Evolutionary conservation across 2,329 filamentous ascomycete species (phyloP).

Genomic region (Drechslera avenae): DNA sequence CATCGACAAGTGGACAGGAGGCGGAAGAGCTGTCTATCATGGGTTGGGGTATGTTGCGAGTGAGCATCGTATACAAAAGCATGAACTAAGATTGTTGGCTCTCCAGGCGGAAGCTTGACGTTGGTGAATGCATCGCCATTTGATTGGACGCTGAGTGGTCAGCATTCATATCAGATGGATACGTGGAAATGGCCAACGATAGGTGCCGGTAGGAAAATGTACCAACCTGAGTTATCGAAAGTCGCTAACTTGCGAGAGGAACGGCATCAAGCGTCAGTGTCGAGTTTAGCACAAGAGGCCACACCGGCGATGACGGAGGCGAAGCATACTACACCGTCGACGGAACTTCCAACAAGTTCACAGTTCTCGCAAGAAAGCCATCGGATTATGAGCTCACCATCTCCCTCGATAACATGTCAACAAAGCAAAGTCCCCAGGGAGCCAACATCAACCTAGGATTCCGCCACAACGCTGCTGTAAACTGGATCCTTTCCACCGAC

Average conservation of each 20-base stretch:
- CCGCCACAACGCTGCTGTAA: conserved; percentile 42
- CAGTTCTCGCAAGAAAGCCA: conserved; percentile 39
- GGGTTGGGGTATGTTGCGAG: conserved; percentile 31
- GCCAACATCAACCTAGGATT: conserved; percentile 44
- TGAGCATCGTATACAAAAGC: too few relatives aligned
- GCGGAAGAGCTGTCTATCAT: conserved; percentile 21
- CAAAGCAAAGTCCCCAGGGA: conserved; percentile 41
- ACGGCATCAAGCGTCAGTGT: conserved; percentile 40
- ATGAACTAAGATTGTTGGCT: neutral
- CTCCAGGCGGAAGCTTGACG: conserved; percentile 43
- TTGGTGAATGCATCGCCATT: conserved; percentile 51
- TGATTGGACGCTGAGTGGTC: conserved; percentile 40
- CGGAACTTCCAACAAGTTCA: conserved; percentile 37
- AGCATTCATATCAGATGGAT: conserved; percentile 48
- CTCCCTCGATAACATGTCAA: conserved; percentile 34
- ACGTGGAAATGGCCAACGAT: conserved; percentile 46
- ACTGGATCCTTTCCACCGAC: conserved; percentile 48
- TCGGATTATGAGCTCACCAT: conserved; percentile 41
- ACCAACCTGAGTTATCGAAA: neutral
- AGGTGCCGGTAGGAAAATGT: conserved; percentile 25
- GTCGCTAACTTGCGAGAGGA: conserved; percentile 15
- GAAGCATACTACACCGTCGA: conserved; percentile 44
- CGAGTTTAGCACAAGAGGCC: conserved; percentile 38
- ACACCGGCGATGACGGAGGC: conserved; percentile 40
- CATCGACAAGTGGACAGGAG: neutral